Conservation (phyloP, 1,284 basidiomycete genomes). For the Chiua sp. region DNA sequence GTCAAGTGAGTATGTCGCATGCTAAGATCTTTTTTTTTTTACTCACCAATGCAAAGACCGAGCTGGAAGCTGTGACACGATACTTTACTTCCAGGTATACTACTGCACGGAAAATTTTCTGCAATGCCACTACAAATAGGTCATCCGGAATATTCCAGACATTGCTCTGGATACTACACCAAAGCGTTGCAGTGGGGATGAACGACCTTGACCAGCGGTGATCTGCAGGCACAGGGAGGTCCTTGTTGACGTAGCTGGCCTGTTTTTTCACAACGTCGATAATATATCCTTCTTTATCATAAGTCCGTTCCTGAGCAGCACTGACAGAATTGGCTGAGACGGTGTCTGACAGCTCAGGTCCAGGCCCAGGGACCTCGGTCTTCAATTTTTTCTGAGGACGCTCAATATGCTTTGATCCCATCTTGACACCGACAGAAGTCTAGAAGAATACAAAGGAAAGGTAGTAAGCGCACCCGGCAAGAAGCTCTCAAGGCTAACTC, state of each 20-base stretch:
- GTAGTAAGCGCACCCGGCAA: too few relatives aligned
- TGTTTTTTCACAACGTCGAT: not conserved
- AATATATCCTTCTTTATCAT: not conserved
- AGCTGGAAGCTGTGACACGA: not conserved
- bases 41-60: constrained; percentile 1
- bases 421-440: not conserved
- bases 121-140: not conserved
- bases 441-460: not conserved
- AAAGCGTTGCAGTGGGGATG: not conserved
- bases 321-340: not conserved
- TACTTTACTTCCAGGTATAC: constrained; percentile 9
- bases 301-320: too few relatives aligned
- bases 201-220: not conserved
- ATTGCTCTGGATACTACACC: not conserved
- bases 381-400: not conserved
- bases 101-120: not conserved
- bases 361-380: not conserved
- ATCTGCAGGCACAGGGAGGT: not conserved
- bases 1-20: not conserved
- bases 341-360: not conserved
- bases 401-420: not conserved
- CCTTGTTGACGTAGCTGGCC: not conserved
- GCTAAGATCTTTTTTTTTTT: not conserved
- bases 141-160: not conserved
- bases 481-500: too few relatives aligned